Conservation (phyloP, 2,329 filamentous ascomycete species). For the Bipolaris zeicola region DNA sequence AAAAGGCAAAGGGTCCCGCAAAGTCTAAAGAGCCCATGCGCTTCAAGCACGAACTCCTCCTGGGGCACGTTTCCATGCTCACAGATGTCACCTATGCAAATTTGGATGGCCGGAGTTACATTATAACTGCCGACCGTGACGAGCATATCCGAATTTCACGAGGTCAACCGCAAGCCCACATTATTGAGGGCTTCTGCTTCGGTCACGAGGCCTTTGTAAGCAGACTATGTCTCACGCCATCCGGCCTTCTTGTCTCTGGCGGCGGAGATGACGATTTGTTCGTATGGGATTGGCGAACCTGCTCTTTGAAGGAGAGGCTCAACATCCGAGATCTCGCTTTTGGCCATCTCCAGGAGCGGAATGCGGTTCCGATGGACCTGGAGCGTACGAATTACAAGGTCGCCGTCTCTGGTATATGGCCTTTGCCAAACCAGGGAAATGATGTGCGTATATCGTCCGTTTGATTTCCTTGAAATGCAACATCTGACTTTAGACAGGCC, state of each 20-base stretch:
- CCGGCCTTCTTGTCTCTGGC: constrained; percentile 76
- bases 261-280: constrained; percentile 82
- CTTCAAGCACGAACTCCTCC: constrained; percentile 78
- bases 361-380: constrained; percentile 14
- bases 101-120: constrained; percentile 60
- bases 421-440: constrained; percentile 25
- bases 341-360: constrained; percentile 25
- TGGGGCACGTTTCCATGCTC: constrained; percentile 95
- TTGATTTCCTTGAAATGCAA: not conserved
- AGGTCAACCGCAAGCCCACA: constrained; percentile 78
- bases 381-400: constrained; percentile 41
- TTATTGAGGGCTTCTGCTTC: constrained; percentile 89
- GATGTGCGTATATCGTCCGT: constrained; percentile 53
- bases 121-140: constrained; percentile 72
- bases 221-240: constrained; percentile 70
- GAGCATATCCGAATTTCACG: constrained; percentile 89
- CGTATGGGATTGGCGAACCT: constrained; percentile 79
- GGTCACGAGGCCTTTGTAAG: constrained; percentile 87
- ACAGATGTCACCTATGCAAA: constrained; percentile 70
- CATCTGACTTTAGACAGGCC: constrained; percentile 21
- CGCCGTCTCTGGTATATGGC: constrained; percentile 61
- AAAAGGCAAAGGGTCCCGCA: constrained; percentile 47
- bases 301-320: constrained; percentile 60
- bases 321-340: constrained; percentile 46
- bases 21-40: constrained; percentile 56